Base-by-base conservation (phyloP, 2,329 filamentous ascomycete genomes). In the Thyridium curvatum region DNA sequence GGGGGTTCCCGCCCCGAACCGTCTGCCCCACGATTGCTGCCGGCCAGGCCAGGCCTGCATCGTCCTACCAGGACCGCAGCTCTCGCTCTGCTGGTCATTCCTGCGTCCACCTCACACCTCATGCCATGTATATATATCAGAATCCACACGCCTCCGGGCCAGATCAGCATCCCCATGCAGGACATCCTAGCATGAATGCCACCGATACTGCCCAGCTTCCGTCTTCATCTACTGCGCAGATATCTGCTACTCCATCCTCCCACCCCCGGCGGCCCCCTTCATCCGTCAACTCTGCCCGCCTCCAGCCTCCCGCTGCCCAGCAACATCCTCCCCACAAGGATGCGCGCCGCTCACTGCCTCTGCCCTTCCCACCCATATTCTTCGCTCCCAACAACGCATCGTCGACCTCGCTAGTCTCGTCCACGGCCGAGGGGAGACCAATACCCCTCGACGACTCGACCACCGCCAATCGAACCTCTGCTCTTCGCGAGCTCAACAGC, bases 401-500 rank as follows among this genome's bases (percentile, higher is more conserved):
- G 12, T 73, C 72, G 13, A 71, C 72, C 3, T 75, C 70, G 26
- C 61, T 77, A 3, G 66, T 71, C 29, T 61, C 71, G 18, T 75
- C 70, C 18, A 74, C 68, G n/a, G 74, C 74, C 34, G 67, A 75
- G 49, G 74, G 73, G 15, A 71, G 60, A 42, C 69, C 74, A 37
- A 74, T 76, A 34, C 72, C 72, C 8, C 61, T 81, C 38, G 72
- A 79, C 56, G 67, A 74, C 56, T 67, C 65, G 44, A 77, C 71
- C 4, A 67, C 71, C 37, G 67, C 74, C 34, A 64, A 76, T 50
- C 70, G 74, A 45, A 79, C 75, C n/a, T 73, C 72, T 14, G 74
- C 77, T 34, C 61, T 82, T 37, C 72, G 76, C 39, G 72, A 79
- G 53, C 64, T 81, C 43, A 81, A 76, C 56, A 69, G 61, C 51